Evolutionary conservation across 2,329 filamentous ascomycete species (phyloP), one percentile per base, ranked within the genome.

Genomic region (Colletotrichum orbiculare): DNA sequence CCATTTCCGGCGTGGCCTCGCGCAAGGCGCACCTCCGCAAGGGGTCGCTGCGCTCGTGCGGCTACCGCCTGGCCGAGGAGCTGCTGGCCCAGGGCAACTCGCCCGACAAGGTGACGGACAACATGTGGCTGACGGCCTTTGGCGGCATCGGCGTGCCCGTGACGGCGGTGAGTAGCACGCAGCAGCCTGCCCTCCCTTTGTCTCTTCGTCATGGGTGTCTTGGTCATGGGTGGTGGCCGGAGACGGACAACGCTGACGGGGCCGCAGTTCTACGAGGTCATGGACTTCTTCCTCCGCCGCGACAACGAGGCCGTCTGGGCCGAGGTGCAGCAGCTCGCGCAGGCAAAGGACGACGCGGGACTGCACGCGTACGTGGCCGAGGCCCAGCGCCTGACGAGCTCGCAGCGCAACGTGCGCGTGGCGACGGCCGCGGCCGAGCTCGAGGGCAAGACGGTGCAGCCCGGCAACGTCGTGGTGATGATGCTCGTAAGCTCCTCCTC

Each of bases 251-350:
- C 6, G 34, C 50, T 56, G 34, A 61, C 34, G 0, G 0, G 0
- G 1, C 7, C 25, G 39, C 17, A 82, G 79, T 82, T 82, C 67
- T 79, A 78, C 65, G 79, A 83, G 62, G 73, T 82, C 9, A 61
- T 83, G 48, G 72, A 77, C 3, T 83, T 72, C 71, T 82, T 81
- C 72, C 69, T 82, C 1, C 74, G 73, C 1, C 72, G 74, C 0
- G 78, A 81, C 53, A 81, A 81, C 15, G 74, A 72, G 0, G 60
- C 73, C 10, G 76, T 81, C 68, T 82, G 81, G 77, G 71, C 74
- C 8, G 77, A 82, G 17, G 78, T 83, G 3, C 79, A 82, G 63
- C 70, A 56, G 3, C 66, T 81, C 5, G 78, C 75, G 1, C 69
- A 76, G 39, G 76, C 73, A 49, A 71, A 73, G 5, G 74, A 80